Percentiles rank a stretch among this genome's conserved stretches.
Conservation (phyloP, 1,139 yeast species). For the Meyerozyma elateridarum region DNA sequence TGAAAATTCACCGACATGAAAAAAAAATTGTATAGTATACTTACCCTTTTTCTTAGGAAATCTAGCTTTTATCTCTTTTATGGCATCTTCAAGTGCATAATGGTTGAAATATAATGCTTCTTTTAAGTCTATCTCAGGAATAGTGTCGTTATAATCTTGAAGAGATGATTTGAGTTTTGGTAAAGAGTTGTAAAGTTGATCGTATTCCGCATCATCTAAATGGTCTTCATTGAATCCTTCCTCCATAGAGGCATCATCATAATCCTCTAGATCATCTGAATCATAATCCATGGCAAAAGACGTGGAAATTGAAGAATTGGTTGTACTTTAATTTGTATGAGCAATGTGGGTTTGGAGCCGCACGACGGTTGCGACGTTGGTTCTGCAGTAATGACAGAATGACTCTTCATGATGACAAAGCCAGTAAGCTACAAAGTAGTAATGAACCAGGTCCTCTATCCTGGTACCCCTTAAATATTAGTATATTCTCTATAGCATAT, state of each 20-base stretch:
- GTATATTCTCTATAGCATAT: too few relatives aligned
- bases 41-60: slow-evolving; percentile 39
- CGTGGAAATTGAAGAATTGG: not conserved
- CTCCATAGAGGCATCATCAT: slow-evolving; percentile 41
- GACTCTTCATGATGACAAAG: too few relatives aligned
- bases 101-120: slow-evolving; percentile 60
- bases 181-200: slow-evolving; percentile 36
- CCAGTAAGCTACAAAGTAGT: too few relatives aligned
- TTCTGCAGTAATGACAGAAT: too few relatives aligned
- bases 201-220: slow-evolving; percentile 48
- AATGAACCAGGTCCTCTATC: too few relatives aligned
- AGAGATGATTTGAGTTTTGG: slow-evolving; percentile 37
- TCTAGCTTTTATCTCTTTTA: slow-evolving; percentile 46
- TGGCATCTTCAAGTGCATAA: slow-evolving; percentile 50
- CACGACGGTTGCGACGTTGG: too few relatives aligned
- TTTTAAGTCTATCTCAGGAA: slow-evolving; percentile 50
- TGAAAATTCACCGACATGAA: not conserved
- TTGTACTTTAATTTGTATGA: not conserved
- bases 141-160: slow-evolving; percentile 36
- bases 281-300: slow-evolving; percentile 15
- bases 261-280: slow-evolving; percentile 35
- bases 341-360: too few relatives aligned
- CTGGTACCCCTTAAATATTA: too few relatives aligned
- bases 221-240: slow-evolving; percentile 35
- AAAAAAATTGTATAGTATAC: too few relatives aligned